Evolutionary conservation across 192 early-diverging fungal species (phyloP), one percentile per base, ranked within the genome.

Genomic region (Linnemannia exigua): DNA sequence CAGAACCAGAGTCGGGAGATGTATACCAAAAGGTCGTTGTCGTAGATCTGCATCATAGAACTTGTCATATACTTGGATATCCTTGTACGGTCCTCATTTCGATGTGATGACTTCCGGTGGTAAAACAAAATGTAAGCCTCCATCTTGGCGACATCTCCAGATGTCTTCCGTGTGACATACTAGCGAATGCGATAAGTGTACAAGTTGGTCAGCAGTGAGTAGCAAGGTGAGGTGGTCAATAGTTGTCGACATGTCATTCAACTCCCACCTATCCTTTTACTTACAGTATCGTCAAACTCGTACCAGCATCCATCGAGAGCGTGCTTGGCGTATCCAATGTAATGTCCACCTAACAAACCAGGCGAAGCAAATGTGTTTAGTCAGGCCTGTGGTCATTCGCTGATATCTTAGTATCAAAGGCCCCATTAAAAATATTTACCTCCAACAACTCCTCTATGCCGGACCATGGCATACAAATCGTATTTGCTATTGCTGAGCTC

Each of bases 211-310:
- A 69, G 14, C 68, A 25, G 11, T 31, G 28, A 5, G 25, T 63
- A 31, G 28, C 14, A 31, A 15, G 3, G 15, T 33, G n/a, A 31
- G 12, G 28, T 63, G 28, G 28, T 22, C 1, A 25, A 31, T n/a
- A 5, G 25, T 12, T 28, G 12, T 31, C 8, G 2, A 31, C 11
- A 63, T 31, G 7, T 31, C 58, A 63, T 63, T 31, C 58, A 31
- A 33, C n/a, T 44, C 8, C 41, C 46, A 58, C 36, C 35, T 9
- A 5, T n/a, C 14, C 3, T 15, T 51, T 14, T 0, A 41, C 84
- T 44, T 89, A 89, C 88, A 47, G 88, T 89, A 38, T 89, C 88
- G 74, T 89, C 88, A 82, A 80, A 89, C 73, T 89, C 88, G 69
- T 89, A 89, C 88, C 88, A 89, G 17, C 63, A 77, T 0, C 46